Evolutionary conservation across 2,329 filamentous ascomycete species (phyloP), one percentile per base, ranked within the genome.

Genomic region (Pseudopithomyces chartarum): DNA sequence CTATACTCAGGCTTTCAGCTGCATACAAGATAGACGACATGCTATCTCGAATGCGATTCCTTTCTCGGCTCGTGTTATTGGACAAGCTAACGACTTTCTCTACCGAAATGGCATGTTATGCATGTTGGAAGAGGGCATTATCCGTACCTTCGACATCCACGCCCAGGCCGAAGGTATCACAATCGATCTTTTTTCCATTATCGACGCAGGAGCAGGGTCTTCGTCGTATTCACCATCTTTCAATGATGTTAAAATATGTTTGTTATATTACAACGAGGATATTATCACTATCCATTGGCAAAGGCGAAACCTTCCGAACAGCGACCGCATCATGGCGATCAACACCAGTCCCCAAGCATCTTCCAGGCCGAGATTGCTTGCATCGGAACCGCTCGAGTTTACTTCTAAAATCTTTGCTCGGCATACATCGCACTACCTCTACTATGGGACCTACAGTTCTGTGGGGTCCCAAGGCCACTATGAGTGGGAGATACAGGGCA

Each of bases 51-150:
- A 79, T 20, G 87, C 86, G 5, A 75, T 80, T 32, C 90, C 90
- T 0, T 91, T 85, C 67, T 81, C 84, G 0, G 82, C 84, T 15
- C 82, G 82, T 2, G 77, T 87, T 0, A 68, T 91, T 32, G 88
- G 83, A 3, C 78, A 85, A 51, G 87, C 83, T 3, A 82, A 85
- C 22, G 79, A 80, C 3, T 91, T 88, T 71, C 71, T 87, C 1
- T 91, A 89, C 68, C 78, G 79, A 17, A 81, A 85, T 55, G 88
- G 89, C 6, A 79, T 85, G 11, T 75, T 92, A 15, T 90, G 88
- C 63, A 89, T 91, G 67, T 81, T 84, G 11, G 69, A 80, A 39
- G 79, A 81, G 49, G 74, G 77, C 45, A 76, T 73, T 36, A 78
- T 92, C 23, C 83, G 84, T 2, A 71, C 91, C 23, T 77, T 89